Conservation (phyloP, 2,329 filamentous ascomycete genomes). For the Ophiostoma piceae region DNA sequence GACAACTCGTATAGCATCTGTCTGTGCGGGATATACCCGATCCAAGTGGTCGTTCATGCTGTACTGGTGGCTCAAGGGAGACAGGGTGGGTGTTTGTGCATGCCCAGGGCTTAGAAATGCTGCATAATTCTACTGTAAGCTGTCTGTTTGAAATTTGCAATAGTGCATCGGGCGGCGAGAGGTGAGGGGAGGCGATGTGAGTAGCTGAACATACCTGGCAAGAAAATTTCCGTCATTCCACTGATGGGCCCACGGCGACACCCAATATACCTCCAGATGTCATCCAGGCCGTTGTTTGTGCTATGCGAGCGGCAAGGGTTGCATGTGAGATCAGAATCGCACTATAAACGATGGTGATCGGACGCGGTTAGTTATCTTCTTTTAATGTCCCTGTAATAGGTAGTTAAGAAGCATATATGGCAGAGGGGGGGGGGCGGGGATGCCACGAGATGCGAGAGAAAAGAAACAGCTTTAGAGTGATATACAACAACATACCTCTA, state of each 20-base stretch:
- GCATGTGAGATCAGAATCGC: constrained; percentile 48
- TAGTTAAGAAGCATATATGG: neutral
- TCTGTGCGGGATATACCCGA: constrained; percentile 41
- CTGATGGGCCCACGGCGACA: constrained; percentile 48
- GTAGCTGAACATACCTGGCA: constrained; percentile 42
- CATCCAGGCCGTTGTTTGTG: constrained; percentile 33
- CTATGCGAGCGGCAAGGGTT: constrained; percentile 40
- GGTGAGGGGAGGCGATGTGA: neutral
- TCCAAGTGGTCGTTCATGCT: constrained; percentile 51
- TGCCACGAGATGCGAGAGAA: neutral
- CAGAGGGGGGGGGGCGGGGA: neutral
- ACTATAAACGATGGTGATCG: constrained; percentile 36
- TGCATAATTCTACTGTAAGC: constrained; percentile 8
- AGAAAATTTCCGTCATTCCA: constrained; percentile 45
- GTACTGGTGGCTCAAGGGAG: constrained; percentile 45
- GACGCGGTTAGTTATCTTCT: neutral
- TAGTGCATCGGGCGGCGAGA: neutral
- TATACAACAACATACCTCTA: constrained; percentile 36
- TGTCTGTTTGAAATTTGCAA: neutral
- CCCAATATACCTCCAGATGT: constrained; percentile 47
- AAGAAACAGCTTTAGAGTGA: neutral
- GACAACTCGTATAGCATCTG: constrained; percentile 40
- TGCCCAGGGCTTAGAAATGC: constrained; percentile 16
- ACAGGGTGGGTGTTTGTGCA: constrained; percentile 47
- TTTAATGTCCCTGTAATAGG: neutral